Evolutionary conservation across 2,329 filamentous ascomycete species (phyloP).

Genomic region (Fulvia fulva): DNA sequence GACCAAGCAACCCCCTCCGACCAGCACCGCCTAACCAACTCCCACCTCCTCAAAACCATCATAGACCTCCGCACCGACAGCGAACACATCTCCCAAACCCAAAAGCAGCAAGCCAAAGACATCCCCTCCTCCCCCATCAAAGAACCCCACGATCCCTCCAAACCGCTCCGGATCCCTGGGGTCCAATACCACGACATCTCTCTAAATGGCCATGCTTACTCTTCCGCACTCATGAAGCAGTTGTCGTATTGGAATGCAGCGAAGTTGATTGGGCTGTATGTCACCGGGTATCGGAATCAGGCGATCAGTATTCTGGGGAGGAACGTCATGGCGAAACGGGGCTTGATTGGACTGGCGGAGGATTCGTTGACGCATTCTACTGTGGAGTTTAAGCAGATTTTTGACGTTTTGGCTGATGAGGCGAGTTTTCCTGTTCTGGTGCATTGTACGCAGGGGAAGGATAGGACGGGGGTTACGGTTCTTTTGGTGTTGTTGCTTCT

Average conservation of each 20-base stretch:
- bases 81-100: slow-evolving; percentile 37
- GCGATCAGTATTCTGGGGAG: slow-evolving; percentile 67
- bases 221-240: slow-evolving; percentile 62
- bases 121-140: slow-evolving; percentile 42
- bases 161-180: slow-evolving; percentile 55
- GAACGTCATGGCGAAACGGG: slow-evolving; percentile 68
- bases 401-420: slow-evolving; percentile 47
- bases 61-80: slow-evolving; percentile 77
- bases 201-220: slow-evolving; percentile 69
- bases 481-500: slow-evolving; percentile 65
- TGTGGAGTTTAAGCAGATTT: slow-evolving; percentile 55
- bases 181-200: slow-evolving; percentile 64
- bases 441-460: slow-evolving; percentile 88
- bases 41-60: slow-evolving; percentile 65
- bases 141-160: slow-evolving; percentile 41
- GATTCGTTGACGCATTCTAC: slow-evolving; percentile 67
- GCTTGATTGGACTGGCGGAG: slow-evolving; percentile 65
- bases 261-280: slow-evolving; percentile 60
- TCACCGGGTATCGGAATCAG: slow-evolving; percentile 62
- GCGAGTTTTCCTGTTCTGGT: slow-evolving; percentile 62
- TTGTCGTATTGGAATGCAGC: slow-evolving; percentile 64
- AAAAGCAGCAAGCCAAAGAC: slow-evolving; percentile 55
- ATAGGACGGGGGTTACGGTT: slow-evolving; percentile 71
- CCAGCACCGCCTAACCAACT: slow-evolving; percentile 54
- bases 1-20: slow-evolving; percentile 70